Conservation (phyloP, 164 flowering plant species). For the Tinospora cordifolia region DNA sequence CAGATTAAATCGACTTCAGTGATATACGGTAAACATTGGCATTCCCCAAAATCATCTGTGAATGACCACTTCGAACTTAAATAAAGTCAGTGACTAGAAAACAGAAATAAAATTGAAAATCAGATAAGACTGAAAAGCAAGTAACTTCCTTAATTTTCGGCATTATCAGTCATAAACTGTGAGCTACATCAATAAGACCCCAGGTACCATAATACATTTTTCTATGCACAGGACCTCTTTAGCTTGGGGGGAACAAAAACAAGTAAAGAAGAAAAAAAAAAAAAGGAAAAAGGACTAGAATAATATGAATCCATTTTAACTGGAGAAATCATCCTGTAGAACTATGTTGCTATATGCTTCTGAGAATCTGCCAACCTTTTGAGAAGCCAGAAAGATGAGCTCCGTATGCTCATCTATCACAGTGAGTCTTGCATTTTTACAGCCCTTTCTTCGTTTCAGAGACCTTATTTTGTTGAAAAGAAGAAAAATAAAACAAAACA, state of each 20-base stretch:
- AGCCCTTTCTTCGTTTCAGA: constrained; percentile 3
- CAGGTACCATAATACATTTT: background rate
- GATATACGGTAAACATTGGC: too few species aligned
- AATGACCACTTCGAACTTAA: background rate
- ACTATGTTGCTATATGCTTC: background rate
- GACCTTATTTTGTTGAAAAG: constrained; percentile 5
- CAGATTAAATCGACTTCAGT: too few species aligned
- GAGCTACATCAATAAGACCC: constrained; percentile 1
- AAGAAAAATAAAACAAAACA: background rate
- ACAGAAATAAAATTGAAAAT: background rate
- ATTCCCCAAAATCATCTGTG: background rate
- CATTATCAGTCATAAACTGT: background rate
- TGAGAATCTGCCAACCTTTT: background rate
- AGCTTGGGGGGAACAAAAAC: background rate
- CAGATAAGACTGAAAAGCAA: background rate
- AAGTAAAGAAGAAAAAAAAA: background rate
- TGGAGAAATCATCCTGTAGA: background rate
- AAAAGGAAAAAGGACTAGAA: background rate
- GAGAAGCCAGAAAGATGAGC: background rate
- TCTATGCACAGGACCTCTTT: constrained; percentile 3
- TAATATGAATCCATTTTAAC: background rate
- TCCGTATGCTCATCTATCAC: constrained; percentile 12
- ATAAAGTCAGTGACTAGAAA: background rate
- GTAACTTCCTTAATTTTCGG: background rate
- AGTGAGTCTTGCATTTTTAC: constrained; percentile 2